Base-by-base conservation (phyloP, 1,284 basidiomycete genomes). In the Cryptococcus amylolentus region DNA sequence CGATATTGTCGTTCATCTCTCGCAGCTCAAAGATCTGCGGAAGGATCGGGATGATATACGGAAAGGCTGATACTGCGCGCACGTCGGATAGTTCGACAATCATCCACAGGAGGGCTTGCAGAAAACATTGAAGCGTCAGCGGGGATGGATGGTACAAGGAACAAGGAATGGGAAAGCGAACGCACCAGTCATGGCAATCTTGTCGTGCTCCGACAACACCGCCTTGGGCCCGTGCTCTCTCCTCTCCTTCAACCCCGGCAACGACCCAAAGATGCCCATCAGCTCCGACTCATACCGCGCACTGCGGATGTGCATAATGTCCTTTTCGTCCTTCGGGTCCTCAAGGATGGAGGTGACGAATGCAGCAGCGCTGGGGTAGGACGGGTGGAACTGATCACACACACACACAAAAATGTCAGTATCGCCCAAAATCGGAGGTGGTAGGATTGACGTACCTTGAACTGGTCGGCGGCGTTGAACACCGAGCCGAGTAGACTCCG, bases 151-250 rank as follows among this genome's bases (percentile, higher is more conserved):
- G 16, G 31, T 23, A 51, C n/a, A n/a, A n/a, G n/a, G n/a, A n/a
- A n/a, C n/a, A n/a, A n/a, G n/a, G n/a, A n/a, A n/a, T n/a, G n/a
- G n/a, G n/a, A n/a, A n/a, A n/a, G n/a, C n/a, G n/a, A n/a, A n/a
- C 71, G 57, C 28, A 72, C 72, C 62, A n/a, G 75, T 76, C n/a
- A 69, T 60, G 1, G 88, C 87, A 55, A 90, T 85, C 79, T 89
- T 91, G 78, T 96, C 92, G 73, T 95, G 95, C 79, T 85, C 85
- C 4, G 89, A 92, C 68, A 85, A 41, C 83, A 90, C 72, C 86
- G 88, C 88, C 65, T 88, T 82, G 0, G 91, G 90, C 48, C 90
- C 90, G 28, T 89, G 84, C n/a, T 91, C 82, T 59, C 92, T 83
- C 72, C 88, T 80, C 66, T 83, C 80, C 71, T 85, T 86, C 85